A percentile compares a stretch with the other conserved stretches of the same genome.
Evolutionary conservation across 768 basidiomycete species (phyloP).

Genomic region (Hypholoma fasciculare): DNA sequence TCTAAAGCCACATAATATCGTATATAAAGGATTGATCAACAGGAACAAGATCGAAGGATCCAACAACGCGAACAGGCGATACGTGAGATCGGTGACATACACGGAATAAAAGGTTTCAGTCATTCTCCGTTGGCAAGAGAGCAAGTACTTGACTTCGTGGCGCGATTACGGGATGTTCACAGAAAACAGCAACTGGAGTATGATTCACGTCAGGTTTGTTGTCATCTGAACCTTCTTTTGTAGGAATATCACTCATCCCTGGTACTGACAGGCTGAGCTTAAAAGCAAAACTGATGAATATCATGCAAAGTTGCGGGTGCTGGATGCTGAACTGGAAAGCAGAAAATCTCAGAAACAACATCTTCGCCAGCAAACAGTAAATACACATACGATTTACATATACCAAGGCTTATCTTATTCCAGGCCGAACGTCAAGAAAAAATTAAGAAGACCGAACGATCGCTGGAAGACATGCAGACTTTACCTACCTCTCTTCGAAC

Average conservation of each 20-base stretch:
- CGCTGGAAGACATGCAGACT: constrained; percentile 56
- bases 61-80: constrained; percentile 73
- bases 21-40: neutral
- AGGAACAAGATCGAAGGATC: constrained; percentile 78
- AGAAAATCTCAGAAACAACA: constrained; percentile 53
- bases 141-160: constrained; percentile 72
- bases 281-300: constrained; percentile 64
- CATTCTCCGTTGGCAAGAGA: constrained; percentile 68
- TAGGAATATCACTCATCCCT: neutral
- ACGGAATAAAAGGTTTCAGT: constrained; percentile 75
- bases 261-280: constrained; percentile 46
- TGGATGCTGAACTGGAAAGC: constrained; percentile 55
- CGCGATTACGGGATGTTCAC: constrained; percentile 62
- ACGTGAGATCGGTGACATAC: constrained; percentile 63
- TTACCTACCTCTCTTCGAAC: constrained; percentile 54
- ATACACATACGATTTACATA: constrained; percentile 15
- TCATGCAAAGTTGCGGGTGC: constrained; percentile 52
- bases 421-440: constrained; percentile 52
- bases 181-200: constrained; percentile 61
- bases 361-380: constrained; percentile 60
- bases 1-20: neutral
- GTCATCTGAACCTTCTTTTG: neutral
- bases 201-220: constrained; percentile 66
- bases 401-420: constrained; percentile 2
- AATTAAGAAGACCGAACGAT: constrained; percentile 51